Base-by-base conservation (phyloP, 2,329 filamentous ascomycete genomes). In the Diaporthe destruens region DNA sequence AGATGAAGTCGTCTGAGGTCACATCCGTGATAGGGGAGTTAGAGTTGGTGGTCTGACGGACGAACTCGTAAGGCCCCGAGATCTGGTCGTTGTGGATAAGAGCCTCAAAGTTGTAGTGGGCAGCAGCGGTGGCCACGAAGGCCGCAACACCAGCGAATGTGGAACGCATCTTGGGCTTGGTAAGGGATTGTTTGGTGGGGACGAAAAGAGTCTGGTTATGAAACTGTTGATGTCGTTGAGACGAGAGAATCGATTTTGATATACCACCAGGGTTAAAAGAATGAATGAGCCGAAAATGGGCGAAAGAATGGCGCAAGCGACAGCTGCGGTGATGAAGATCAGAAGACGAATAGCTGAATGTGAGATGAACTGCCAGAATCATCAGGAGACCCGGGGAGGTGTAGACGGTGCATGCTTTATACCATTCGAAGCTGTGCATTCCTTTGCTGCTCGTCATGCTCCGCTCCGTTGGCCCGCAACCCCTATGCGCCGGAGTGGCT, bases 21-120 rank as follows among this genome's bases (percentile, higher is more conserved):
- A 84, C 77, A 69, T 85, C 82, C 55, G 77, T 79, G 74, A 85
- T 76, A 66, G 83, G 83, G 12, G 80, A 82, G 80, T 85, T 84
- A 36, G 65, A 71, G 75, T 77, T 75, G 44, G 75, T 76, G 18
- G 74, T 76, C 69, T 74, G 68, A 39, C 76, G 76, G 16, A 76
- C 75, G 55, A 73, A 77, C 69, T 77, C 61, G 69, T 76, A 77
- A n/a, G 73, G 16, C 42, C 61, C 56, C 14, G 76, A 76, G 14
- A 75, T 59, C 39, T 76, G 71, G 71, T 75, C 76, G 56, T 77
- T 77, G 67, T 76, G 75, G 39, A 76, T 75, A 7, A 75, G 73
- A 2, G 71, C 71, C 55, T 73, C 71, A 44, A 75, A 75, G 69
- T 75, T 75, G 74, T 75, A 75, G 53, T 75, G 74, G 39, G 74